These are phyloP conservation scores for Podospora tetraspora DNA, from an alignment of 495 filamentous ascomycete species.

Conservation along the genomic window DNA sequence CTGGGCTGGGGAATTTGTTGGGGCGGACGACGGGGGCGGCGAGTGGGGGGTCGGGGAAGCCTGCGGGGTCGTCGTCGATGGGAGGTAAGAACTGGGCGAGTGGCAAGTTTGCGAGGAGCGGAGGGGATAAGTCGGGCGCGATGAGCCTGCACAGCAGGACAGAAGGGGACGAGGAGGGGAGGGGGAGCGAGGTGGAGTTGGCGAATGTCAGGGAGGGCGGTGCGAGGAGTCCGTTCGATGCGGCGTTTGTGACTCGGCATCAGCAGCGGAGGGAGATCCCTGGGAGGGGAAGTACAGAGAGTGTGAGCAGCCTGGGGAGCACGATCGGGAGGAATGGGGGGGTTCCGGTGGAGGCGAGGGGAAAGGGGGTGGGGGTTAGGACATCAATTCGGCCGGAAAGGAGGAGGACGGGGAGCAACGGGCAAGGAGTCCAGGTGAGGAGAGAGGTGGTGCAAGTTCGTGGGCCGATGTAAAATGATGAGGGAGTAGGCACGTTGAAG, in stretches of 20 bases:
- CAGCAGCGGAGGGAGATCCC: background rate
- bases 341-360: background rate
- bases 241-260: background rate
- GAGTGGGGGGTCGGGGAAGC: background rate
- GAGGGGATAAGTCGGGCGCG: background rate
- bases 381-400: background rate
- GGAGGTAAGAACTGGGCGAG: background rate
- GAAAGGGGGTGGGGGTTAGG: background rate
- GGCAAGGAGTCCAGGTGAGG: background rate
- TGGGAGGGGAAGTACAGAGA: background rate
- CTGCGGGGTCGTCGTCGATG: background rate
- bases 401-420: background rate
- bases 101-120: background rate
- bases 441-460: background rate
- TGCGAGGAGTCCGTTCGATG: background rate
- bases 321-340: background rate
- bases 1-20: background rate
- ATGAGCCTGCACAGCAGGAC: background rate
- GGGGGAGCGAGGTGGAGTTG: background rate
- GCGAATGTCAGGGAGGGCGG: background rate
- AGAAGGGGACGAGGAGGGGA: background rate
- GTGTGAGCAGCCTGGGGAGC: background rate
- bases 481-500: no score
- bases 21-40: constrained; percentile 1
- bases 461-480: background rate